Base-by-base conservation (phyloP, 176 grass and related monocot genomes). In the Eleusine indica region DNA sequence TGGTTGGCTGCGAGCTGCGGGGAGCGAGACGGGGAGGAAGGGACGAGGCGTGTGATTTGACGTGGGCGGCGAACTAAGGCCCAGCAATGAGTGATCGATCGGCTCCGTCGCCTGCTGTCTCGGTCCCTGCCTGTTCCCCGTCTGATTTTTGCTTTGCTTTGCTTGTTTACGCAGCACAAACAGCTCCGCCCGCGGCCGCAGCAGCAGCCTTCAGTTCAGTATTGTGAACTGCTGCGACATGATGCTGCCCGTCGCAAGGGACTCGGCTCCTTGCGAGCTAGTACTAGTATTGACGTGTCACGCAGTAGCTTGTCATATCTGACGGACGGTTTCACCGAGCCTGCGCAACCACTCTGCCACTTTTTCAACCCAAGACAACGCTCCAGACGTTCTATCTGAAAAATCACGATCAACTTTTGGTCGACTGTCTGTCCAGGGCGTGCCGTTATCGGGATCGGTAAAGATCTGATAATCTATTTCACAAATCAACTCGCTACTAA, bases 31-130 rank as follows among this genome's bases (percentile, higher is more conserved):
- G 53, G 12, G 44, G 1, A 13, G 1, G 21, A 16, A 51, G 39
- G 2, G 44, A 32, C 70, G 61, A 21, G 7, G 19, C 1, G 70
- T 18, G 76, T 18, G 76, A 91, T 81, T 85, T 87, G 89, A 91
- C 81, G 77, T 11, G 48, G 75, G 84, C 44, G 69, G 56, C 44
- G 85, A 71, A 77, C 84, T 10, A 63, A 11, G 21, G 7, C 57
- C 4, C 52, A 54, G 38, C 69, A 66, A 84, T 87, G 38, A 89
- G 70, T 80, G 75, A 75, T 48, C 58, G 12, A 37, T 16, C 40
- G 16, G 14, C 15, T 25, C 12, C 29, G 6, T 13, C 5, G 25
- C 6, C 2, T n/a, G 18, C 60, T 66, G 76, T 30, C 29, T 22
- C 46, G 35, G 63, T 52, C 15, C 22, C 25, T 29, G 9, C 17